Evolutionary conservation across 345 rosid species (phyloP).

Genomic region (Syzygium grande): DNA sequence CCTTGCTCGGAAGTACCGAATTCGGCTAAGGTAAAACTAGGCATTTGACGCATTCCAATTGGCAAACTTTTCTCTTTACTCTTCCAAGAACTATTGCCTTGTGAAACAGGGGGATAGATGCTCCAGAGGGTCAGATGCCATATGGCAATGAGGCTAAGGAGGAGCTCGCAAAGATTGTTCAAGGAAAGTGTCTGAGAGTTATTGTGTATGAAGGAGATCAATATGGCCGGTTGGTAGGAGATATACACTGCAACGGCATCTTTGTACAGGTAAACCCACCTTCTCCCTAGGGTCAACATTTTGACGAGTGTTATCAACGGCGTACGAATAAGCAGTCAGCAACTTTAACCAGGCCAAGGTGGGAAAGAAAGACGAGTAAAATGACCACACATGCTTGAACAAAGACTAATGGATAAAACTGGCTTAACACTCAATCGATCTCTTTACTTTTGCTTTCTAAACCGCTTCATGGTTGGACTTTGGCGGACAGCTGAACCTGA

Average conservation of each 20-base stretch:
- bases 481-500: neutral
- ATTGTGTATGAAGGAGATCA: slow-evolving; percentile 58
- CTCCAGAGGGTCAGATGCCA: slow-evolving; percentile 74
- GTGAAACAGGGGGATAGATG: slow-evolving; percentile 66
- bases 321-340: neutral
- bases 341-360: neutral
- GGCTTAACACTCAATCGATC: neutral
- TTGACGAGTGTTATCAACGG: neutral
- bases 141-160: slow-evolving; percentile 67
- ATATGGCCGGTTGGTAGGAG: slow-evolving; percentile 63
- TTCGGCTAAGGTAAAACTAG: slow-evolving; percentile 43
- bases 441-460: neutral
- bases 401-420: neutral
- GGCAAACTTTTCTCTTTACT: neutral
- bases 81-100: neutral
- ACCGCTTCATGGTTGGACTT: neutral
- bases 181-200: slow-evolving; percentile 56
- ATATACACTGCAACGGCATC: slow-evolving; percentile 56
- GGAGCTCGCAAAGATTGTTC: slow-evolving; percentile 48
- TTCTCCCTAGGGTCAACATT: neutral
- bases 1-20: slow-evolving; percentile 70
- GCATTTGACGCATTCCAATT: neutral
- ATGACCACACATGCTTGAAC: neutral
- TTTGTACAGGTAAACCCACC: slow-evolving; percentile 40
- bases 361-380: neutral